Evolutionary conservation across 2,329 filamentous ascomycete species (phyloP).

Genomic region (Lecanosticta acicola): DNA sequence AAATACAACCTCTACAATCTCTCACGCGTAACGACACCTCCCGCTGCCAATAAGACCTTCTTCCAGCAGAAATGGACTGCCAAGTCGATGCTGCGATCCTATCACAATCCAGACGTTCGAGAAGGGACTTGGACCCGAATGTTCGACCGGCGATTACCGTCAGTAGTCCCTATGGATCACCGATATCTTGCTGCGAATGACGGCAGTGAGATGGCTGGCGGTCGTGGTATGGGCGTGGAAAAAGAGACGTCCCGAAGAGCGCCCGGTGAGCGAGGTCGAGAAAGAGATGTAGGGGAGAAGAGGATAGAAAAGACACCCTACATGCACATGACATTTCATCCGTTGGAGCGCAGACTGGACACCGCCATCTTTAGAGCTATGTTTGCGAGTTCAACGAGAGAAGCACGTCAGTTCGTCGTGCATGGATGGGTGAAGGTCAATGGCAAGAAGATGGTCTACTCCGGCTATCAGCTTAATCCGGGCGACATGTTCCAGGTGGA

Average conservation of each 20-base stretch:
- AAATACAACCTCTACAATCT: conserved; percentile 96
- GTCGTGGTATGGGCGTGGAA: conserved; percentile 69
- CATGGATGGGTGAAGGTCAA: conserved; percentile 95
- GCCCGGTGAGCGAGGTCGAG: neutral
- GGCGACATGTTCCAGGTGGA: conserved; percentile 98
- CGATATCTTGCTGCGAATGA: conserved; percentile 72
- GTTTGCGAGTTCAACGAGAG: conserved; percentile 87
- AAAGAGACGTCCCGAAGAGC: conserved; percentile 13
- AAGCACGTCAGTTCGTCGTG: conserved; percentile 89
- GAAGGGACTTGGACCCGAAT: conserved; percentile 93
- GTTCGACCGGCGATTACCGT: conserved; percentile 74
- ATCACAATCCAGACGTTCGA: conserved; percentile 90
- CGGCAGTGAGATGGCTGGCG: conserved; percentile 75
- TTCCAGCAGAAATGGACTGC: conserved; percentile 98
- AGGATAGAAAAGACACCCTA: conserved; percentile 63
- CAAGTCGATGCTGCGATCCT: conserved; percentile 75
- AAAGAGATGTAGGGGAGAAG: conserved; percentile 15
- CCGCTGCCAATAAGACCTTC: conserved; percentile 57
- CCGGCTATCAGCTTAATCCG: conserved; percentile 89
- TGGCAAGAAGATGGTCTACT: conserved; percentile 92
- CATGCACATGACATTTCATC: conserved; percentile 93
- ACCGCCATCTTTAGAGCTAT: conserved; percentile 90
- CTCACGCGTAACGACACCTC: conserved; percentile 47
- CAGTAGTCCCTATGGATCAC: conserved; percentile 80
- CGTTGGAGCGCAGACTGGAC: conserved; percentile 83